Evolutionary conservation across 1,284 basidiomycete genomes (phyloP).

Genomic region (Ceratobasidium sp.): DNA sequence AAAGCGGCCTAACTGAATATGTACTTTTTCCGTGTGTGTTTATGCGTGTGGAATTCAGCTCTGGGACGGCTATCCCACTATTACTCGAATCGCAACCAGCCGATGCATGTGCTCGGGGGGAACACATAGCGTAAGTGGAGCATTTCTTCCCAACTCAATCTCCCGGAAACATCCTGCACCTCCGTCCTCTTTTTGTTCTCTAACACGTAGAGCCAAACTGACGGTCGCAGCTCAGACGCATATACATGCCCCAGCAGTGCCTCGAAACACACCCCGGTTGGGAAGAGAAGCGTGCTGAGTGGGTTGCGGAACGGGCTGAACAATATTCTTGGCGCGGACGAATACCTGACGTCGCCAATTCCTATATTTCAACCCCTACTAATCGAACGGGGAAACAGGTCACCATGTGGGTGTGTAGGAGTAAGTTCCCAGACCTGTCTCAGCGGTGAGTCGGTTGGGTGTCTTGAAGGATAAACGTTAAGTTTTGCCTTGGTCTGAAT

Average conservation of each 20-base stretch:
- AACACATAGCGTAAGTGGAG: slow-evolving; percentile 38
- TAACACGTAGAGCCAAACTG: slow-evolving; percentile 9
- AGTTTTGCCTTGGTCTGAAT: background rate
- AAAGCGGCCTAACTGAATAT: slow-evolving; percentile 31
- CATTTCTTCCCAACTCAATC: background rate
- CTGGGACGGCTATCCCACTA: slow-evolving; percentile 36
- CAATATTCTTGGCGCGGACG: slow-evolving; percentile 23
- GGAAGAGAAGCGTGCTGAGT: slow-evolving; percentile 39
- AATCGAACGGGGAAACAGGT: slow-evolving; percentile 29
- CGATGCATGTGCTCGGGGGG: slow-evolving; percentile 33
- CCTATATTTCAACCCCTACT: slow-evolving; percentile 26
- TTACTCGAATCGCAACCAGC: slow-evolving; percentile 36
- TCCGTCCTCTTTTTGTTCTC: background rate
- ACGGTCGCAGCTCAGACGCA: slow-evolving; percentile 41
- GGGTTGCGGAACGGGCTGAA: slow-evolving; percentile 33
- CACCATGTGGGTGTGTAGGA: slow-evolving; percentile 33
- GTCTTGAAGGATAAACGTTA: too few relatives aligned
- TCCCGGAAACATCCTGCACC: background rate
- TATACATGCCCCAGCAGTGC: slow-evolving; percentile 38
- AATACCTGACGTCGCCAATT: slow-evolving; percentile 34
- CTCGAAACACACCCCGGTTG: slow-evolving; percentile 31
- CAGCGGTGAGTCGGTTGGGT: slow-evolving; percentile 20
- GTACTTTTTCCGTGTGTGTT: slow-evolving; percentile 8
- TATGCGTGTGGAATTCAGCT: slow-evolving; percentile 7
- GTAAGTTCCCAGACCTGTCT: slow-evolving; percentile 31